phyloP scores from a whole-genome alignment of 208 protist species.

The Entamoeba dispar region DNA sequence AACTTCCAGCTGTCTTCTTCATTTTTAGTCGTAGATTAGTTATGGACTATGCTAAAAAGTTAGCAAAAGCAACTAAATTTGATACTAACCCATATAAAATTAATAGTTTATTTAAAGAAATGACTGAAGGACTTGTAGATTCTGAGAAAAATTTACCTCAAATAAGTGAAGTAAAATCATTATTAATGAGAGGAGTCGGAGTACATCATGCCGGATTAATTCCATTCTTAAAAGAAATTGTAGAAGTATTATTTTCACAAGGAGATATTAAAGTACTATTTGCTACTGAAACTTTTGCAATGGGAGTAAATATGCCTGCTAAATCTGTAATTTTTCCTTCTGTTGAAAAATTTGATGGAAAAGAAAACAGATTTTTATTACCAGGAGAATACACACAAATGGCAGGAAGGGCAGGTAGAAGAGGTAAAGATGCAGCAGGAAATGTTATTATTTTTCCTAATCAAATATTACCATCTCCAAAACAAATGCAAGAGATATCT shows the following conservation, averaged over 20 bases:
- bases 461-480: no score
- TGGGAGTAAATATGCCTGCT: constrained; percentile 71
- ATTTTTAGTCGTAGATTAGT: constrained; percentile 87
- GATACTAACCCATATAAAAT: background rate
- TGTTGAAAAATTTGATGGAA: constrained; percentile 91
- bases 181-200: constrained; percentile 42
- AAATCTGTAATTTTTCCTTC: constrained; percentile 62
- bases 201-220: constrained; percentile 62
- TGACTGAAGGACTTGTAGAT: background rate
- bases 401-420: constrained; percentile 90
- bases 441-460: constrained; percentile 62
- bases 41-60: constrained; percentile 38
- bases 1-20: constrained; percentile 91
- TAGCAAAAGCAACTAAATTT: background rate
- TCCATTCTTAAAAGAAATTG: constrained; percentile 61
- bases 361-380: constrained; percentile 57
- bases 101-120: background rate
- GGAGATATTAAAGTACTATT: constrained; percentile 55
- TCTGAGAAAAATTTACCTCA: background rate
- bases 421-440: constrained; percentile 84
- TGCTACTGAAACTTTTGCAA: constrained; percentile 67
- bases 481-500: background rate
- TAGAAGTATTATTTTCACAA: constrained; percentile 57
- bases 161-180: background rate
- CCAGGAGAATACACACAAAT: constrained; percentile 98